Base-by-base conservation (phyloP, 1,139 yeast genomes). In the Entelexis sorbosivorans region DNA sequence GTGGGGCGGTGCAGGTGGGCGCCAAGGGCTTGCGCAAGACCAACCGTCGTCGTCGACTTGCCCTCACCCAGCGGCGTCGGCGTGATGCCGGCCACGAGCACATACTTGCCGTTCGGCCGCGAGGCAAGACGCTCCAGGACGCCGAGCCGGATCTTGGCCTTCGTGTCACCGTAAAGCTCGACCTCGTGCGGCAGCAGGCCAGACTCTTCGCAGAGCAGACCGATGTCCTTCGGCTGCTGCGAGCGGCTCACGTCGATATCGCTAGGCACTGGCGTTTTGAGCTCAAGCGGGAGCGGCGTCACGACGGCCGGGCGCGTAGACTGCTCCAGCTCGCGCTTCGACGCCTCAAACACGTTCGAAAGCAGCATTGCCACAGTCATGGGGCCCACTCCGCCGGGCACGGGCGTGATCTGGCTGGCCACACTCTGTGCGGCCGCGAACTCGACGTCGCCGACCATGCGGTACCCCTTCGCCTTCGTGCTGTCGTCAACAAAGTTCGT, bases 21-120 rank as follows among this genome's bases (percentile, higher is more conserved):
- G 60, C 96, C 95, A 55, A 91, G 75, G n/a, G 97, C 95, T 70
- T 91, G 97, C n/a, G 94, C 95, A 59, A 91, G 75, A 57, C 98
- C 98, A 63, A 91, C 87, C 29, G 97, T 89, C 47, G 97, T 91
- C 56, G 98, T 91, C 33, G 95, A 83, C 70, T 91, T 91, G 68
- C 98, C 98, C 72, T 91, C 98, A 65, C 98, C 98, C 51, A 91
- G 76, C 33, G 98, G 97, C 22, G 98, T 91, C 53, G 98, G 98
- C 1, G 97, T 91, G 63, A 91, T 91, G 68, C 98, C 98, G 7
- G 97, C 86, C 47, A 91, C 97, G 59, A 91, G 75, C 50, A 91
- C 80, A 69, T 89, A 91, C 67, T 87, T 84, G 68, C 96, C 98
- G 66, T 86, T 77, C 58, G 73, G 73, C 63, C 82, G 78, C 53